phyloP scores from a whole-genome alignment of 31 red algal species.

The Endocladia muricata region DNA sequence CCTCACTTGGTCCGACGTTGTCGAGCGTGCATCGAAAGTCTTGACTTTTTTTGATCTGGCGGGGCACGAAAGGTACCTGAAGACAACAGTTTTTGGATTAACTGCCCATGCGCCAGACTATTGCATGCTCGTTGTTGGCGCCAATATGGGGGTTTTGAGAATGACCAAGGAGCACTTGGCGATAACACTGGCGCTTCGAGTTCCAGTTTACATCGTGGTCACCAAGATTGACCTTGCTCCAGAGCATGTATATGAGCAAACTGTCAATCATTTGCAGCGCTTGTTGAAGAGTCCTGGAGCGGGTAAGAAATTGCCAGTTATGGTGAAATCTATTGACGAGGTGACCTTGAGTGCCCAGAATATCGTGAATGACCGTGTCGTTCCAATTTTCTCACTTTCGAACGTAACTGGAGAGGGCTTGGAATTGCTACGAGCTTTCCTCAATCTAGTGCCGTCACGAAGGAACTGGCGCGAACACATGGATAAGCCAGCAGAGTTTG shows the following conservation, averaged over 20 bases:
- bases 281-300: conserved; percentile 92
- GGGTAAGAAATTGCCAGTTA: conserved; percentile 87
- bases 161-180: conserved; percentile 99
- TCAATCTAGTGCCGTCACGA: conserved; percentile 91
- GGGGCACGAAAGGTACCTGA: conserved; percentile 97
- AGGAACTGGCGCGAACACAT: conserved; percentile 88
- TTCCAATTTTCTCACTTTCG: conserved; percentile 95
- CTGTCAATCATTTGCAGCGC: conserved; percentile 74
- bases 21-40: conserved; percentile 82
- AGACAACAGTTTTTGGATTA: conserved; percentile 98
- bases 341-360: conserved; percentile 85
- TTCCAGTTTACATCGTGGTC: conserved; percentile 94
- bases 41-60: conserved; percentile 98
- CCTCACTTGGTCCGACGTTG: conserved; percentile 95
- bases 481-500: conserved; percentile 86
- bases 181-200: conserved; percentile 90
- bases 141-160: conserved; percentile 96
- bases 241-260: conserved; percentile 85
- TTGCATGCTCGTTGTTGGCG: conserved; percentile 94
- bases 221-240: conserved; percentile 97
- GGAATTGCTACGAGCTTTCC: conserved; percentile 80
- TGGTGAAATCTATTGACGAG: conserved; percentile 85
- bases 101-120: conserved; percentile 97
- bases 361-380: conserved; percentile 97
- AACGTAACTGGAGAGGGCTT: conserved; percentile 97